Evolutionary conservation across 441 rosid species (phyloP).

Genomic region (Hura crepitans): DNA sequence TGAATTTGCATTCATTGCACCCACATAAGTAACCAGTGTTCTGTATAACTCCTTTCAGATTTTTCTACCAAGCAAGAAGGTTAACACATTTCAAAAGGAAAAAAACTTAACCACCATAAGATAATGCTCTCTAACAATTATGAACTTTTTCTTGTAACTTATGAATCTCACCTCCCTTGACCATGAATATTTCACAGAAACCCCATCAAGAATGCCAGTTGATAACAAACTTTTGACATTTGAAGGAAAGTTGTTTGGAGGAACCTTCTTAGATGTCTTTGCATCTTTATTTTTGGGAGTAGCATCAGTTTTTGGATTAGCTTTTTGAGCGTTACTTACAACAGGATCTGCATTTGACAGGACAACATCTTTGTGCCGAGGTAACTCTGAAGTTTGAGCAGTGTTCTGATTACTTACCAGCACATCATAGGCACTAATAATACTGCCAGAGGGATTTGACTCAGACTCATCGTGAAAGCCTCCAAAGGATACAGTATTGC

Average conservation of each 20-base stretch:
- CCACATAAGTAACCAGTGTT: constrained; percentile 66
- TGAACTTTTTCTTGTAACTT: constrained; percentile 2
- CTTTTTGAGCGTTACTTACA: constrained; percentile 26
- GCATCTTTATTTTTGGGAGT: constrained; percentile 42
- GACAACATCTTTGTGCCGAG: constrained; percentile 29
- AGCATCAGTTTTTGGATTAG: constrained; percentile 29
- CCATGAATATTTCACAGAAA: constrained; percentile 70
- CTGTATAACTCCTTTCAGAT: constrained; percentile 43
- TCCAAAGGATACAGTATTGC: constrained; percentile 54
- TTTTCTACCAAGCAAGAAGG: constrained; percentile 37
- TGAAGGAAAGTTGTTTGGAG: constrained; percentile 58
- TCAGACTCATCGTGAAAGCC: constrained; percentile 46
- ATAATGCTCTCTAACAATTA: background rate
- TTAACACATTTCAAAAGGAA: constrained; percentile 17
- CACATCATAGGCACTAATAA: constrained; percentile 39
- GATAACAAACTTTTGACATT: constrained; percentile 73
- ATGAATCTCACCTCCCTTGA: constrained; percentile 54
- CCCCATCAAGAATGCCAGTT: constrained; percentile 73
- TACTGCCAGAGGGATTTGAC: constrained; percentile 37
- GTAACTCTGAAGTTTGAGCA: constrained; percentile 25
- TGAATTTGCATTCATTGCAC: constrained; percentile 49
- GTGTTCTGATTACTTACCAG: constrained; percentile 35
- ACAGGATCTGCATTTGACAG: constrained; percentile 30
- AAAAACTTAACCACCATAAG: constrained; percentile 1
- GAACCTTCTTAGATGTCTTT: constrained; percentile 36